Percentiles rank a stretch among this genome's conserved stretches.
Evolutionary conservation across 805 yeast species (phyloP).

Genomic region (Lipomyces yamanashiensis): DNA sequence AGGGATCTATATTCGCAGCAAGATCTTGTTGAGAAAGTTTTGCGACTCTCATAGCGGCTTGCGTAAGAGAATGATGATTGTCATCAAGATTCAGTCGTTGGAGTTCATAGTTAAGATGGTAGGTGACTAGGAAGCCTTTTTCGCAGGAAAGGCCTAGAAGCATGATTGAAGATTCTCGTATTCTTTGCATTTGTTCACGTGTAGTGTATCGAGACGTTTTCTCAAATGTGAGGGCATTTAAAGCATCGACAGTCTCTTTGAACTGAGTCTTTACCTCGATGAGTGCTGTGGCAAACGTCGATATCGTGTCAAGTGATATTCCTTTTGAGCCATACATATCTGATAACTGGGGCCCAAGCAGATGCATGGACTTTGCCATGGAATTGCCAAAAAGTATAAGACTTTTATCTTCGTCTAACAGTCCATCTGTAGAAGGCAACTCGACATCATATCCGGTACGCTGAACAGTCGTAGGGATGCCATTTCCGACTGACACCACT

Average conservation of each 20-base stretch:
- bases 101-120: slow-evolving; percentile 7
- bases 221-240: slow-evolving; percentile 7
- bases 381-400: not conserved
- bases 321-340: slow-evolving; percentile 22
- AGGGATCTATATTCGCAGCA: not conserved
- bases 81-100: not conserved
- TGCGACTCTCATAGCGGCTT: not conserved
- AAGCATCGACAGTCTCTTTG: not conserved
- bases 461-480: slow-evolving; percentile 24
- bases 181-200: not conserved
- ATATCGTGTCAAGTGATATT: not conserved
- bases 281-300: not conserved
- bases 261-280: not conserved
- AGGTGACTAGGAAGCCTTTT: slow-evolving; percentile 11
- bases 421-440: slow-evolving; percentile 8
- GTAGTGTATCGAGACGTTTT: not conserved
- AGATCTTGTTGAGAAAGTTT: not conserved
- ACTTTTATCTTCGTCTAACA: slow-evolving; percentile 21
- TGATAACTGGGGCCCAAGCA: slow-evolving; percentile 8
- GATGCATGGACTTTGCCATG: not conserved
- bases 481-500: slow-evolving; percentile 19
- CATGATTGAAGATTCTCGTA: slow-evolving; percentile 1
- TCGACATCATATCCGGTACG: slow-evolving; percentile 16
- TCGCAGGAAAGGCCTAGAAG: slow-evolving; percentile 15
- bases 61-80: not conserved